These are phyloP conservation scores for Persicaria tinctoria DNA, from an alignment of 148 eudicot genomes.

Conservation along the genomic window DNA sequence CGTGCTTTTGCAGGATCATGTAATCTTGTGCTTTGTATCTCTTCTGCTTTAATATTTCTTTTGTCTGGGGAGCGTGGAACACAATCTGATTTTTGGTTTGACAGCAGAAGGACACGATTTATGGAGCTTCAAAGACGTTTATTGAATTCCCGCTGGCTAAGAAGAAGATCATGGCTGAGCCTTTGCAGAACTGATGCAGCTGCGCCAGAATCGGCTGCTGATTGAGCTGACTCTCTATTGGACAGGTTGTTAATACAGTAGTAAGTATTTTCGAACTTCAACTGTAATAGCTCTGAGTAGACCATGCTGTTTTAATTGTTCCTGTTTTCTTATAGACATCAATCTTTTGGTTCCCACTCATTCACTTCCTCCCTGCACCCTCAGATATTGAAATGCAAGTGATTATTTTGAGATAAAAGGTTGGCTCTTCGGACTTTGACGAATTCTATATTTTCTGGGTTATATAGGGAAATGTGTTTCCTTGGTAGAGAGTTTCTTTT, in stretches of 20 bases:
- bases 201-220: background rate
- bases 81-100: background rate
- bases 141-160: background rate
- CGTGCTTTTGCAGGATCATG: too few species aligned
- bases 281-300: slow-evolving; percentile 28
- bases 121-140: background rate
- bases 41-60: too few species aligned
- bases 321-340: slow-evolving; percentile 5
- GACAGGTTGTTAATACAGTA: slow-evolving; percentile 26
- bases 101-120: background rate
- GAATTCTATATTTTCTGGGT: too few species aligned
- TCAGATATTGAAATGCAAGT: background rate
- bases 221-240: background rate
- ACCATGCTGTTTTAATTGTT: slow-evolving; percentile 11
- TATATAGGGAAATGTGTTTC: too few species aligned
- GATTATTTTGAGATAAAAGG: background rate
- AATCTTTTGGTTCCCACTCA: slow-evolving; percentile 2
- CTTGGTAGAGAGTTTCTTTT: too few species aligned
- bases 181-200: background rate
- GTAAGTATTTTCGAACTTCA: slow-evolving; percentile 23
- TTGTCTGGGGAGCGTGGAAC: background rate
- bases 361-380: background rate
- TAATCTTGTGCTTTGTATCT: too few species aligned
- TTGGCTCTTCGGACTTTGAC: too few species aligned
- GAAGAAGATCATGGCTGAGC: slow-evolving; percentile 5